A percentile compares a stretch with the other conserved stretches of the same genome.
Evolutionary conservation across 805 yeast genomes (phyloP).

Genomic region (Torulaspora quercuum): DNA sequence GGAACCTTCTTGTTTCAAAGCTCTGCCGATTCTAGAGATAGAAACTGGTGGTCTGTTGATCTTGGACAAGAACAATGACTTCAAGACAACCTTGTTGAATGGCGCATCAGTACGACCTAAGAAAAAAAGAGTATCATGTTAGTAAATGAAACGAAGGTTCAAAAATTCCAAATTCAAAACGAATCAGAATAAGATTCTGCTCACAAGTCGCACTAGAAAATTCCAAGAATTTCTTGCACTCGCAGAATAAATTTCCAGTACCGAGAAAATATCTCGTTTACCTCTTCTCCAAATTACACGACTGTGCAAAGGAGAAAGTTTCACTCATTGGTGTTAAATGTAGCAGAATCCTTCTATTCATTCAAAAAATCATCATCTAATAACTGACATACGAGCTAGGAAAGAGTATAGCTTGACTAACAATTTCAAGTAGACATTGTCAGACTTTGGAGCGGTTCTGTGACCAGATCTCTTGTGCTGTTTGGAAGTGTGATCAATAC

Average conservation of each 20-base stretch:
- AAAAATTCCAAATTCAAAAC: conserved; percentile 9
- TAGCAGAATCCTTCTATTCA: conserved; percentile 27
- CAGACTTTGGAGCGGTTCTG: conserved; percentile 99
- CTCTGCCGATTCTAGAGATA: conserved; percentile 83
- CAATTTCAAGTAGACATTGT: conserved; percentile 96
- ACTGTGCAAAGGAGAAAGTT: conserved; percentile 2
- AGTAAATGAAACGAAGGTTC: conserved; percentile 32
- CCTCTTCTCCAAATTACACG: conserved; percentile 5
- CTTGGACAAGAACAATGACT: conserved; percentile 94
- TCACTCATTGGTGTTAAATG: conserved; percentile 8
- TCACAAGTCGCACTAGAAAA: conserved; percentile 39
- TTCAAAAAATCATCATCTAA: conserved; percentile 7
- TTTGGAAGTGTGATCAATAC: conserved; percentile 94
- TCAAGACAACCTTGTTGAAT: conserved; percentile 97
- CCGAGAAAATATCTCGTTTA: conserved; percentile 2
- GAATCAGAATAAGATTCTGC: conserved; percentile 42
- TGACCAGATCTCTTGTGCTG: conserved; percentile 95
- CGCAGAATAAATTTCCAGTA: conserved; percentile 33
- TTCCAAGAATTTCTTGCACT: conserved; percentile 32
- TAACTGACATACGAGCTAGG: conserved; percentile 93
- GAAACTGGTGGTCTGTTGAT: conserved; percentile 99
- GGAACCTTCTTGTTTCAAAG: conserved; percentile 79
- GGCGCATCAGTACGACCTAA: conserved; percentile 97
- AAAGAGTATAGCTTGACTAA: conserved; percentile 97
- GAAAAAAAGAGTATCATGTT: conserved; percentile 35